Conservation (phyloP, 2,329 filamentous ascomycete species). For the Escovopsis sp. region DNA sequence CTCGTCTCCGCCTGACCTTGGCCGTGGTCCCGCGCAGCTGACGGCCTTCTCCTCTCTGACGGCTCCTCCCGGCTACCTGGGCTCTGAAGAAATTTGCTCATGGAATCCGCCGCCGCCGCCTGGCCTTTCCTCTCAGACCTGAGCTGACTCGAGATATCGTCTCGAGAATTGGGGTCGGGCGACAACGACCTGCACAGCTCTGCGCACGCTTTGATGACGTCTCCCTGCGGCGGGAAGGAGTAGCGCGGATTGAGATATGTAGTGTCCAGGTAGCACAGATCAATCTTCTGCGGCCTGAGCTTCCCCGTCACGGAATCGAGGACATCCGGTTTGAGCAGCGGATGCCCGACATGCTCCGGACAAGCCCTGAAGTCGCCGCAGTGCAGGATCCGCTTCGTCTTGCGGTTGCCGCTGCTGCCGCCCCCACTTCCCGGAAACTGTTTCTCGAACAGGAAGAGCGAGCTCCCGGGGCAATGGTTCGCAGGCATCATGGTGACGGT, state of each 20-base stretch:
- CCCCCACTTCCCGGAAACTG: too few relatives aligned
- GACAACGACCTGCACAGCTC: constrained; percentile 71
- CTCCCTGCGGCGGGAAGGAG: constrained; percentile 75
- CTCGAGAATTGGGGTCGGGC: constrained; percentile 39
- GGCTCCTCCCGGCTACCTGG: too few relatives aligned
- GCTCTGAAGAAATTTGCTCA: constrained; percentile 38
- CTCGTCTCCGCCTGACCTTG: constrained; percentile 10
- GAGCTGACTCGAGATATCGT: constrained; percentile 27
- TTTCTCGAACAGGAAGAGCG: constrained; percentile 86
- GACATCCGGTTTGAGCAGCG: constrained; percentile 61
- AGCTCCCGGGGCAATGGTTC: constrained; percentile 93
- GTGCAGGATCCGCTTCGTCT: constrained; percentile 68
- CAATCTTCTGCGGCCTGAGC: constrained; percentile 67
- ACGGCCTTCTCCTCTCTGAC: too few relatives aligned
- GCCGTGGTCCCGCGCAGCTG: too few relatives aligned
- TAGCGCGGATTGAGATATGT: constrained; percentile 95
- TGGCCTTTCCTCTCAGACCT: constrained; percentile 14
- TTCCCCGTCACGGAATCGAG: constrained; percentile 57
- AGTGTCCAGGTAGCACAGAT: constrained; percentile 92
- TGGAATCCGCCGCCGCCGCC: constrained; percentile 24
- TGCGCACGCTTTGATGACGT: constrained; percentile 76
- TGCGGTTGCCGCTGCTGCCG: constrained; percentile 43
- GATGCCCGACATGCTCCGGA: constrained; percentile 67
- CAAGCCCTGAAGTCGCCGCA: constrained; percentile 94
- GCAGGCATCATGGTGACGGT: constrained; percentile 88